Conservation (phyloP, 495 filamentous ascomycete genomes). For the Penicillium maclennaniae region DNA sequence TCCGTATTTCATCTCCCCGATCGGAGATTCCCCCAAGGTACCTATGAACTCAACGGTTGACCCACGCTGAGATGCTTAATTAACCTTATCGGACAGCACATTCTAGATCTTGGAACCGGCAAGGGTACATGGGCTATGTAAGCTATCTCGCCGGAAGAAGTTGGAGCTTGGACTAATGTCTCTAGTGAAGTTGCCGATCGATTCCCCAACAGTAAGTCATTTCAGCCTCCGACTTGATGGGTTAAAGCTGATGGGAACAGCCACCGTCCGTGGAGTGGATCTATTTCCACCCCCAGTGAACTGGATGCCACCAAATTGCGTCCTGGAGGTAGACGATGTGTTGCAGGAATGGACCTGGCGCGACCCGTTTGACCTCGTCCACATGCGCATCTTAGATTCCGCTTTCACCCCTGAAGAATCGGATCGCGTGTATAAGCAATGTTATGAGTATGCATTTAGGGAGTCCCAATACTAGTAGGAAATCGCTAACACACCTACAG, state of each 20-base stretch:
- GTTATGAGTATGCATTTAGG: slow-evolving; percentile 14
- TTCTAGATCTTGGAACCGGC: slow-evolving; percentile 12
- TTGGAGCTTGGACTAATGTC: slow-evolving; percentile 22
- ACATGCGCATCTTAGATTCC: slow-evolving; percentile 26
- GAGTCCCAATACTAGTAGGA: too few species aligned
- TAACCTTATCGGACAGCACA: background rate
- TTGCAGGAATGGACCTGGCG: slow-evolving; percentile 29
- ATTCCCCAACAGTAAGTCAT: slow-evolving; percentile 11
- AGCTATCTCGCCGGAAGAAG: slow-evolving; percentile 15
- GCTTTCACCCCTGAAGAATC: slow-evolving; percentile 24
- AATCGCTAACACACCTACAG: background rate
- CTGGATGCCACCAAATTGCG: slow-evolving; percentile 22
- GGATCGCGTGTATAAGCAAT: slow-evolving; percentile 27
- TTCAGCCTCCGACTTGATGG: background rate
- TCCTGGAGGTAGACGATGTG: slow-evolving; percentile 20
- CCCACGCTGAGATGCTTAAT: background rate
- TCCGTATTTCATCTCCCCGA: slow-evolving; percentile 9
- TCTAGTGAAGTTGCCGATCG: slow-evolving; percentile 21
- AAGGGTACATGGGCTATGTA: slow-evolving; percentile 14
- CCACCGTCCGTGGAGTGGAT: slow-evolving; percentile 24
- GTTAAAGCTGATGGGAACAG: slow-evolving; percentile 1
- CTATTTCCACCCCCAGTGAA: slow-evolving; percentile 23
- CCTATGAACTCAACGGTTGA: too few species aligned
- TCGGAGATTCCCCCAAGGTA: background rate
- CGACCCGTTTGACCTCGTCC: slow-evolving; percentile 33